These are phyloP conservation scores for Malbranchea zuffiana DNA, from an alignment of 2,329 filamentous ascomycete genomes.

Conservation along the genomic window DNA sequence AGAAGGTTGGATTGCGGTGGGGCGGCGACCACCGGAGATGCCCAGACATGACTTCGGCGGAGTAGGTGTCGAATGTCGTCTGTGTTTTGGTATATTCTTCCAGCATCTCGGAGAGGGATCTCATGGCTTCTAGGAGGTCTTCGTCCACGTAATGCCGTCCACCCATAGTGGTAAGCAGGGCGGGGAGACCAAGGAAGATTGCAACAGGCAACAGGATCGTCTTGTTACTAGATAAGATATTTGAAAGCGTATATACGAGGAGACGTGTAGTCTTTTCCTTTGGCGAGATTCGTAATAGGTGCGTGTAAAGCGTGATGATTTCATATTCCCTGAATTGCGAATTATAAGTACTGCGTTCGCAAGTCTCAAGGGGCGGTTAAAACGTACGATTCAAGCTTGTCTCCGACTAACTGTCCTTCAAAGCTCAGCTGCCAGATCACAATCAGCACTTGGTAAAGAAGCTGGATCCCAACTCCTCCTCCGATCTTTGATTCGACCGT, in stretches of 20 bases:
- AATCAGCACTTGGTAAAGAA: slow-evolving; percentile 86
- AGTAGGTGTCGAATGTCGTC: slow-evolving; percentile 57
- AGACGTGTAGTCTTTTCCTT: slow-evolving; percentile 97
- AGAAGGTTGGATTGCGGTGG: slow-evolving; percentile 76
- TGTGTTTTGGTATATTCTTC: slow-evolving; percentile 71
- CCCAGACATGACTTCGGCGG: slow-evolving; percentile 72
- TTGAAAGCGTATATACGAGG: slow-evolving; percentile 77
- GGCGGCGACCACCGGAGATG: slow-evolving; percentile 89
- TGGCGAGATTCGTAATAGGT: slow-evolving; percentile 79
- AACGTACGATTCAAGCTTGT: slow-evolving; percentile 72
- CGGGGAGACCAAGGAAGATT: slow-evolving; percentile 69
- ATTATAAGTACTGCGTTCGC: background rate
- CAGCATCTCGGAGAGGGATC: slow-evolving; percentile 51
- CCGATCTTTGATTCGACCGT: slow-evolving; percentile 52
- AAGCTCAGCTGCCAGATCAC: slow-evolving; percentile 97
- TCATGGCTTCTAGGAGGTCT: slow-evolving; percentile 40
- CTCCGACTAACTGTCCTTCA: slow-evolving; percentile 58
- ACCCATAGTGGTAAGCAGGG: slow-evolving; percentile 48
- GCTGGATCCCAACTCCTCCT: slow-evolving; percentile 79
- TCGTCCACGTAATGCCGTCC: slow-evolving; percentile 41
- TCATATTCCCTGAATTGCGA: slow-evolving; percentile 64
- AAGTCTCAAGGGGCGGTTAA: slow-evolving; percentile 15
- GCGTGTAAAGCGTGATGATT: slow-evolving; percentile 81
- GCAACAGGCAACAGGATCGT: slow-evolving; percentile 65
- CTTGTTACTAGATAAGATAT: slow-evolving; percentile 66